A percentile compares a stretch with the other conserved stretches of the same genome.
Evolutionary conservation across 257 asterid genomes (phyloP).

Genomic region (Jacaranda mimosifolia): DNA sequence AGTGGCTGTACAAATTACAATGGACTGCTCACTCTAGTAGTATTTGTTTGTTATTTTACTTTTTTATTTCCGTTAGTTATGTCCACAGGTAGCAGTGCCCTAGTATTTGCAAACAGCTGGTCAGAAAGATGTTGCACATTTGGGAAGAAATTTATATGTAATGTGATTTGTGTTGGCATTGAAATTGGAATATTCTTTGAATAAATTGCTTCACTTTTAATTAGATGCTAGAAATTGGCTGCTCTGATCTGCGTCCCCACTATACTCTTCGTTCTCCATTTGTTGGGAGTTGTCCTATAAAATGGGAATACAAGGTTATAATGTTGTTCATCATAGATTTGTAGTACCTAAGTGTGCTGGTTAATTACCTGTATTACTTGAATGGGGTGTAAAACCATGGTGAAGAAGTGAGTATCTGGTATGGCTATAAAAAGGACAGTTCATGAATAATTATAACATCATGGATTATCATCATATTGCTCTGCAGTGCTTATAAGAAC

Average conservation of each 20-base stretch:
- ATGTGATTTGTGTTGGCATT: slow-evolving; percentile 46
- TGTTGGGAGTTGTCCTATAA: not conserved
- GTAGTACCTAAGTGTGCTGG: not conserved
- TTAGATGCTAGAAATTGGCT: not conserved
- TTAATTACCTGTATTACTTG: too few species aligned
- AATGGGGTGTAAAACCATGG: too few species aligned
- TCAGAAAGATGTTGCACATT: slow-evolving; percentile 33
- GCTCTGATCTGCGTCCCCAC: not conserved
- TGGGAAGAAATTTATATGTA: slow-evolving; percentile 19
- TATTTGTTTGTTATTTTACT: slow-evolving; percentile 49
- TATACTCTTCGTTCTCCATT: not conserved
- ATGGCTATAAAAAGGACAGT: too few species aligned
- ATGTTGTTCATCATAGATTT: not conserved
- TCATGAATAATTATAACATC: too few species aligned
- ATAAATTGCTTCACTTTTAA: slow-evolving; percentile 38
- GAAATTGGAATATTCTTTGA: slow-evolving; percentile 41
- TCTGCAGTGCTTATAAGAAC: too few species aligned
- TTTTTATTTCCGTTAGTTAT: slow-evolving; percentile 33
- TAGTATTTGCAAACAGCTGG: slow-evolving; percentile 39
- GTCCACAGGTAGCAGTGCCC: slow-evolving; percentile 50
- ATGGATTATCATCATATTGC: too few species aligned
- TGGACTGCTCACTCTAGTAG: slow-evolving; percentile 40
- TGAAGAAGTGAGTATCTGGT: too few species aligned
- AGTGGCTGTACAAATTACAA: slow-evolving; percentile 59
- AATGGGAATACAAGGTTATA: not conserved